These are phyloP conservation scores for Obba rivulosa DNA, from an alignment of 768 basidiomycete genomes.

Conservation along the genomic window DNA sequence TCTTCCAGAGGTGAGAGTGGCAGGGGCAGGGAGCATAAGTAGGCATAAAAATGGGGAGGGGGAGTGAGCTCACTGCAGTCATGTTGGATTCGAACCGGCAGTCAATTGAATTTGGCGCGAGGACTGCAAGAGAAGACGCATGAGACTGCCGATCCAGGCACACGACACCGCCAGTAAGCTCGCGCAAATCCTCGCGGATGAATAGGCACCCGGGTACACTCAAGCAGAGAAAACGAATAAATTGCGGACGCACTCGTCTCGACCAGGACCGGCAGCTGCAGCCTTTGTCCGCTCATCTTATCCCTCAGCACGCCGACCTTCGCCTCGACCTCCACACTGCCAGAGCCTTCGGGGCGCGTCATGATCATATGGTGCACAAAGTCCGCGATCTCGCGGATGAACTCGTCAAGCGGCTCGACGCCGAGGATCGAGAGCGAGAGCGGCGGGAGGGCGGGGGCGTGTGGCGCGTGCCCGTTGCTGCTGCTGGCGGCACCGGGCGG, in stretches of 20 bases:
- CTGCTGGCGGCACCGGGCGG: slow-evolving; percentile 5
- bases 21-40: not conserved
- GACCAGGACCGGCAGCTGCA: slow-evolving; percentile 67
- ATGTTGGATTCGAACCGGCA: slow-evolving; percentile 90
- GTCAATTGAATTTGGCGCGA: slow-evolving; percentile 55
- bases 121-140: slow-evolving; percentile 40
- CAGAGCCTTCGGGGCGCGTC: slow-evolving; percentile 43
- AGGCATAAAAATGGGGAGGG: slow-evolving; percentile 1
- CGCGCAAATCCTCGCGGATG: not conserved
- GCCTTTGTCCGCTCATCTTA: slow-evolving; percentile 44
- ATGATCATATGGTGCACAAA: slow-evolving; percentile 73
- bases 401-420: slow-evolving; percentile 89
- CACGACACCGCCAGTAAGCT: not conserved
- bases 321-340: slow-evolving; percentile 77
- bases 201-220: not conserved
- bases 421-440: slow-evolving; percentile 79
- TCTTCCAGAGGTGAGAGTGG: slow-evolving; percentile 33
- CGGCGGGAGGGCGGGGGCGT: slow-evolving; percentile 40
- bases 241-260: slow-evolving; percentile 68
- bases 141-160: no score
- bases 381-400: slow-evolving; percentile 87
- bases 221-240: not conserved
- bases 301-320: slow-evolving; percentile 80
- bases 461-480: slow-evolving; percentile 16
- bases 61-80: slow-evolving; percentile 57